Base-by-base conservation (phyloP, 192 early-diverging fungal genomes). In the Chytriomyces sp. region DNA sequence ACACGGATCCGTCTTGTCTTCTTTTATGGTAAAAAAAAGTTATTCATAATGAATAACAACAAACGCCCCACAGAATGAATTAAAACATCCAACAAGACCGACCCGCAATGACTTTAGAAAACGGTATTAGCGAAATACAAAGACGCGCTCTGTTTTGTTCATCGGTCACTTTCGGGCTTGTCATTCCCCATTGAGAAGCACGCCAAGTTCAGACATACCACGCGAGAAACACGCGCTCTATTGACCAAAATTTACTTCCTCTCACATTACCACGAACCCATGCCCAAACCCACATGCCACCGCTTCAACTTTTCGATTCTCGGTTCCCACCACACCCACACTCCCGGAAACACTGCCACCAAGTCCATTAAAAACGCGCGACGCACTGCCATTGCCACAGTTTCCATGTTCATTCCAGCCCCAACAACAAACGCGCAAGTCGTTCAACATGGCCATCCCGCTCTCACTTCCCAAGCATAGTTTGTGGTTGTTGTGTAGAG, bases 371-470 rank as follows among this genome's bases (percentile, higher is more conserved):
- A 7, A 5, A 1, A 83, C 72, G 68, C 81, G 75, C 16, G 20
- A 11, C 0, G 65, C 72, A 24, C 69, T 59, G 28, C 86, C 87
- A 16, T 85, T 80, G 16, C 91, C 91, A 67, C 93, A 95, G 71
- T 95, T 97, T 24, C 94, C 94, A 82, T 97, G 95, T 77, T 97
- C 95, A 78, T 97, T 97, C 95, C 95, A 97, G 0, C 95, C 95
- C 95, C 95, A 97, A 18, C 86, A 79, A 62, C 82, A 82, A 47
- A 88, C 89, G 3, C 63, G 50, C 0, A 88, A 89, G 5, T 78
- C 69, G 1, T 64, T 63, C 0, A 81, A 81, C 28, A 92, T 66
- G 2, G 86, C 90, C 5, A 95, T 66, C 1, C 84, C 82, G 74
- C 94, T 92, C 80, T 95, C 94, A 10, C 94, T 92, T 26, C 93